Base-by-base conservation (phyloP, 2,329 filamentous ascomycete genomes). In the Cryphonectria japonica region DNA sequence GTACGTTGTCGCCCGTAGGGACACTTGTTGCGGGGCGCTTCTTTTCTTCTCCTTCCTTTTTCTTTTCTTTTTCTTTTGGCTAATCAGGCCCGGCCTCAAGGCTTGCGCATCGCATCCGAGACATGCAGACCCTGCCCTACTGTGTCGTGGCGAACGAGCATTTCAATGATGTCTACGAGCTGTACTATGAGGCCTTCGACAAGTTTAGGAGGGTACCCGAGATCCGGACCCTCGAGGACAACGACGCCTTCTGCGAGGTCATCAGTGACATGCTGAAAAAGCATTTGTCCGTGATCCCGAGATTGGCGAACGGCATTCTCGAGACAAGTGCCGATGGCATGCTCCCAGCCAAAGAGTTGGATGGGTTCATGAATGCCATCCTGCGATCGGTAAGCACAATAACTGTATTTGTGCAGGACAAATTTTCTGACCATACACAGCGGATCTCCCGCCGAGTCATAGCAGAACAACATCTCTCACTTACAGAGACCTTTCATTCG, bases 111-210 rank as follows among this genome's bases (percentile, higher is more conserved):
- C 93, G 96, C 46, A 91, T 99, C 74, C 93, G 97, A 71, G 95
- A 99, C 80, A 98, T 99, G 89, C 96, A 99, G 81, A 95, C 93
- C 74, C 86, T 99, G 57, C 96, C 96, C 26, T 99, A 97, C 79
- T 93, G 96, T 52, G 95, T 98, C 69, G 93, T 98, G 64, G 95
- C 93, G n/a, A 99, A 99, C 77, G 90, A 90, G 8, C 94, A 99
- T 80, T 93, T 99, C 73, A 94, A 93, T 78, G 91, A 97, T 75
- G 96, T 98, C 46, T 99, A 99, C 82, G 94, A 98, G 79, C 87
- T 98, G 8, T 99, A 99, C 84, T 97, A 98, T 82, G 91, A 91
- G 75, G 95, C 96, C n/a, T 99, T 99, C 77, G 96, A 99, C 79
- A 90, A 86, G 68, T 92, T 98, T 74, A 92, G 96, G 64, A 92